Evolutionary conservation across 176 grass and related monocot species (phyloP).

Genomic region (Carex cristatella): DNA sequence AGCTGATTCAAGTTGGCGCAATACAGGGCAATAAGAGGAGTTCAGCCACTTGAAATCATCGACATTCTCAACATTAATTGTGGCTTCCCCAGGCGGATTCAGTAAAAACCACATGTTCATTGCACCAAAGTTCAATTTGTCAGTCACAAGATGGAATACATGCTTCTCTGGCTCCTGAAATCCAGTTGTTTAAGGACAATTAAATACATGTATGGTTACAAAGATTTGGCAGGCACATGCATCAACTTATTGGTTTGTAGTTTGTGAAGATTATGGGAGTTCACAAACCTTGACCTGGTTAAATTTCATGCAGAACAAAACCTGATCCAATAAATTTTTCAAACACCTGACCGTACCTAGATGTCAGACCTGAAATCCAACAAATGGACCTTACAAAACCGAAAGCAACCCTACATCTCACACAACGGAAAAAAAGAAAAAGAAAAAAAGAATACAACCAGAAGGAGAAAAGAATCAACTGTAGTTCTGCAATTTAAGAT

Average conservation of each 20-base stretch:
- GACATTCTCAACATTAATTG: constrained; percentile 96
- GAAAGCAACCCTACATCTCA: not conserved
- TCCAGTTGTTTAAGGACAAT: constrained; percentile 5
- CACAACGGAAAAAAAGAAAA: not conserved
- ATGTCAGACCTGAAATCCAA: not conserved
- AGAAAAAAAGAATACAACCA: not conserved
- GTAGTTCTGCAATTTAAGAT: not conserved
- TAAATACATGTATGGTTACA: not conserved
- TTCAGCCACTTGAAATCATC: constrained; percentile 99
- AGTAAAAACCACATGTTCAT: constrained; percentile 99
- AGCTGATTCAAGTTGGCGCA: constrained; percentile 83
- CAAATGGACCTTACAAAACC: not conserved
- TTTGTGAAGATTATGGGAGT: not conserved
- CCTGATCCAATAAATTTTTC: not conserved
- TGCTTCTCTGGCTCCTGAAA: constrained; percentile 93
- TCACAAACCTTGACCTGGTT: not conserved
- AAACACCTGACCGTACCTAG: no score
- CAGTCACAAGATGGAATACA: constrained; percentile 97
- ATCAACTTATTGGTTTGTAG: not conserved
- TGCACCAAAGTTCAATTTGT: constrained; percentile 97
- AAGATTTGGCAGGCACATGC: not conserved
- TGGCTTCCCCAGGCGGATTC: constrained; percentile 88
- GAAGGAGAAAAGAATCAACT: not conserved
- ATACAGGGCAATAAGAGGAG: constrained; percentile 92
- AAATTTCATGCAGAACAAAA: not conserved